Evolutionary conservation across 768 basidiomycete species (phyloP).

Genomic region (Botryobasidium botryosum): DNA sequence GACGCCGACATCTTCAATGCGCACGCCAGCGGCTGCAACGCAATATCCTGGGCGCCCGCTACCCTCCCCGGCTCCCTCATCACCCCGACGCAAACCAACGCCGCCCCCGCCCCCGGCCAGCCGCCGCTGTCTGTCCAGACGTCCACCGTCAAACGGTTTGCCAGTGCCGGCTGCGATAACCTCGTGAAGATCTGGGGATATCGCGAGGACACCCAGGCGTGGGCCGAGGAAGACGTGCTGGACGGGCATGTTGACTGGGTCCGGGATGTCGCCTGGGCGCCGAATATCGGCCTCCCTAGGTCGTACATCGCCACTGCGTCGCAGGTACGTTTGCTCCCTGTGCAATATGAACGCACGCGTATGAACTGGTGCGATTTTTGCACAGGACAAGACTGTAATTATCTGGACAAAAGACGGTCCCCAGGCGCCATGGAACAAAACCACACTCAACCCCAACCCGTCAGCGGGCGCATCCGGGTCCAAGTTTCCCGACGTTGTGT

Average conservation of each 20-base stretch:
- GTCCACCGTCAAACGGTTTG: slow-evolving; percentile 84
- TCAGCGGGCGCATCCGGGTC: slow-evolving; percentile 26
- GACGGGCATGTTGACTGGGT: slow-evolving; percentile 97
- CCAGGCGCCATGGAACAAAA: slow-evolving; percentile 61
- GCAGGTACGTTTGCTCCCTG: slow-evolving; percentile 34
- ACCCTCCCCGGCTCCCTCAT: slow-evolving; percentile 73
- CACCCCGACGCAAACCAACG: slow-evolving; percentile 26
- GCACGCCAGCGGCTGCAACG: slow-evolving; percentile 92
- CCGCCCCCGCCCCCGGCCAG: slow-evolving; percentile 29
- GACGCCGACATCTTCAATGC: slow-evolving; percentile 89
- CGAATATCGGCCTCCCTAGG: slow-evolving; percentile 86
- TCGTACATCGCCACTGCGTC: slow-evolving; percentile 94
- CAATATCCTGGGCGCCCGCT: slow-evolving; percentile 95
- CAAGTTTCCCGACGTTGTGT: slow-evolving; percentile 93
- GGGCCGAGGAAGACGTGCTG: slow-evolving; percentile 80
- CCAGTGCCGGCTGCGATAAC: slow-evolving; percentile 91
- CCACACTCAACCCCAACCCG: slow-evolving; percentile 50
- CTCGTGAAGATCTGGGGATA: slow-evolving; percentile 89
- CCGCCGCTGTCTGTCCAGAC: slow-evolving; percentile 18
- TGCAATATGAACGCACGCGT: not conserved
- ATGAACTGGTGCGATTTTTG: not conserved
- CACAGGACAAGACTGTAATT: slow-evolving; percentile 63
- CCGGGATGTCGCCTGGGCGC: slow-evolving; percentile 97
- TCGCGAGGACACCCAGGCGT: slow-evolving; percentile 71
- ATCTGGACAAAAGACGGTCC: slow-evolving; percentile 83